Evolutionary conservation across 495 filamentous ascomycete genomes (phyloP), one percentile per base, ranked within the genome.

Genomic region (Amorphotheca resinae): DNA sequence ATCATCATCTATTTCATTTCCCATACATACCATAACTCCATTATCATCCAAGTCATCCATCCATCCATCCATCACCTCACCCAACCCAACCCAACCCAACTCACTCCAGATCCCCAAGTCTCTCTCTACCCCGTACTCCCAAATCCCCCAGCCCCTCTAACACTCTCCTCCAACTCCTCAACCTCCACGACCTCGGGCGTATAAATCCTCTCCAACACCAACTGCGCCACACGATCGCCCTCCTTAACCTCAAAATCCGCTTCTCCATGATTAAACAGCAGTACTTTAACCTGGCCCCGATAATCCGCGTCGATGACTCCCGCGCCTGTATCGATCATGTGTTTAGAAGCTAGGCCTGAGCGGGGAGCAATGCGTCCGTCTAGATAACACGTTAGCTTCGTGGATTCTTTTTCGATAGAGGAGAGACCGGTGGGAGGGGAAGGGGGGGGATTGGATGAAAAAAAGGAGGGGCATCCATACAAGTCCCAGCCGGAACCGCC

Each of bases 281-380:
- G 68, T 16, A 98, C 81, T 69, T 87, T 93, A 49, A 98, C 80
- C 47, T 82, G 83, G 14, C 91, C 91, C 18, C 91, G 76, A 68
- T 98, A 98, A 60, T 98, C 91, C 6, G 88, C 86, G 66, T 98
- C 91, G 57, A 98, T 94, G 40, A 98, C 91, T 23, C 91, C 91
- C 2, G 91, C 91, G 43, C 89, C 86, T 1, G 81, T 84, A 60
- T 95, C 85, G 59, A 98, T 95, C 67, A 84, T 86, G 65, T 94
- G 77, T 64, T 95, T 95, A 33, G 79, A 70, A 3, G 89, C 89
- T 43, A 98, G 80, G 28, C 91, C 91, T 36, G 82, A 89, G 38
- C 91, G 80, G 22, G 91, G 91, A 9, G 91, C 91, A 38, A 98
- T 73, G 28, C 91, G 79, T 45, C 89, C 91, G 63, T 98, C 87